Conservation (phyloP, 2,329 filamentous ascomycete species). For the Paramyrothecium sp. region DNA sequence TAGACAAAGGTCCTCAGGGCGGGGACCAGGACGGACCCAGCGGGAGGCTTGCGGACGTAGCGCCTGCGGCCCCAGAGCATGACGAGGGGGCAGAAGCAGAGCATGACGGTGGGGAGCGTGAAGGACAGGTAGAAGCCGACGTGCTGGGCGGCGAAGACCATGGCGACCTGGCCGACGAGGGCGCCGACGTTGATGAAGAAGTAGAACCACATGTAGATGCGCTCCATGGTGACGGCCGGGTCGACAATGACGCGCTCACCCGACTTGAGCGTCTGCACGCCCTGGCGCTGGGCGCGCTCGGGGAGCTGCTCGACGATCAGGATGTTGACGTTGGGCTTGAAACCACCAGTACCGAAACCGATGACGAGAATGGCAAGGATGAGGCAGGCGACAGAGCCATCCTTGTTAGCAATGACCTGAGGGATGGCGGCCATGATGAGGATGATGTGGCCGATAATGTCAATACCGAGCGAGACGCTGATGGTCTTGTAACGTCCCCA, state of each 20-base stretch:
- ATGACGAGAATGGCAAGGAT: constrained; percentile 56
- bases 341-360: constrained; percentile 67
- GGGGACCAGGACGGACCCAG: constrained; percentile 67
- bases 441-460: constrained; percentile 65
- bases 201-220: constrained; percentile 71
- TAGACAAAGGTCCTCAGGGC: constrained; percentile 59
- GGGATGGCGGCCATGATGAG: constrained; percentile 66
- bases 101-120: constrained; percentile 65
- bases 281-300: constrained; percentile 46
- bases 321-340: constrained; percentile 72
- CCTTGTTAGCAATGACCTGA: constrained; percentile 51
- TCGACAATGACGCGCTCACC: constrained; percentile 67
- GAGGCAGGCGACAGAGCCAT: constrained; percentile 60
- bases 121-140: constrained; percentile 74
- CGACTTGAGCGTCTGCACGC: constrained; percentile 47
- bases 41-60: constrained; percentile 59
- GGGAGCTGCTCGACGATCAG: constrained; percentile 64
- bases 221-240: constrained; percentile 58
- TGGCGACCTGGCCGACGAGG: constrained; percentile 59
- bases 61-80: constrained; percentile 56
- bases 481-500: constrained; percentile 71
- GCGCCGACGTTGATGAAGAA: constrained; percentile 71
- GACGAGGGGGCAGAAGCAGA: constrained; percentile 61
- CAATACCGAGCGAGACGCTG: constrained; percentile 57
- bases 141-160: constrained; percentile 73